Percentiles rank a stretch among this genome's conserved stretches.
These are phyloP conservation scores for Marchantia paleacea DNA, from an alignment of 225 moss, liverwort and hornwort genomes.

Conservation along the genomic window DNA sequence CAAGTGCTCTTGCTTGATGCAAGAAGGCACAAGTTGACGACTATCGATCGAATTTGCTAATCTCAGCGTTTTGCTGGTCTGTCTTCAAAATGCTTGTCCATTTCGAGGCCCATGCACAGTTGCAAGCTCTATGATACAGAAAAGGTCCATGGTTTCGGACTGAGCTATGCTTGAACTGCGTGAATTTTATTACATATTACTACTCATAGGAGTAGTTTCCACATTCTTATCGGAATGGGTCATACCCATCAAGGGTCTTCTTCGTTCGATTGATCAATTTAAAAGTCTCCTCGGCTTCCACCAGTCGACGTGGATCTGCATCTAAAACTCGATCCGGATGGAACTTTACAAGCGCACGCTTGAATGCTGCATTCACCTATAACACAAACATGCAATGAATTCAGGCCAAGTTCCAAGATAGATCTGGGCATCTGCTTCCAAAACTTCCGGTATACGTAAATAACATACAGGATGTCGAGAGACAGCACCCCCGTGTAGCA, in stretches of 20 bases:
- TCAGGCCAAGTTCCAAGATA: background rate
- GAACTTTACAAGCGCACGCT: constrained; percentile 79
- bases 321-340: constrained; percentile 90
- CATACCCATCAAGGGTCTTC: constrained; percentile 45
- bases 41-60: background rate
- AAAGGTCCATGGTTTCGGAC: background rate
- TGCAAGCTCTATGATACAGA: constrained; percentile 1
- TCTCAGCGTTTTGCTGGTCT: background rate
- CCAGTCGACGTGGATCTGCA: constrained; percentile 77
- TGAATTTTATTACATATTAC: background rate
- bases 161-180: background rate
- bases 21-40: background rate
- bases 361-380: constrained; percentile 87
- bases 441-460: background rate
- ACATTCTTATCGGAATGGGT: constrained; percentile 27
- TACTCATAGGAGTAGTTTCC: constrained; percentile 1
- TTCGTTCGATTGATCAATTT: constrained; percentile 83
- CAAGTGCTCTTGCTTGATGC: background rate
- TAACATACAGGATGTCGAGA: background rate
- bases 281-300: constrained; percentile 96
- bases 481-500: background rate
- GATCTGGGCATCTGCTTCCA: background rate
- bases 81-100: background rate
- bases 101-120: background rate
- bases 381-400: background rate